Evolutionary conservation across 179 eudicot genomes (phyloP), one percentile per base, ranked within the genome.

Genomic region (Beta corolliflora): DNA sequence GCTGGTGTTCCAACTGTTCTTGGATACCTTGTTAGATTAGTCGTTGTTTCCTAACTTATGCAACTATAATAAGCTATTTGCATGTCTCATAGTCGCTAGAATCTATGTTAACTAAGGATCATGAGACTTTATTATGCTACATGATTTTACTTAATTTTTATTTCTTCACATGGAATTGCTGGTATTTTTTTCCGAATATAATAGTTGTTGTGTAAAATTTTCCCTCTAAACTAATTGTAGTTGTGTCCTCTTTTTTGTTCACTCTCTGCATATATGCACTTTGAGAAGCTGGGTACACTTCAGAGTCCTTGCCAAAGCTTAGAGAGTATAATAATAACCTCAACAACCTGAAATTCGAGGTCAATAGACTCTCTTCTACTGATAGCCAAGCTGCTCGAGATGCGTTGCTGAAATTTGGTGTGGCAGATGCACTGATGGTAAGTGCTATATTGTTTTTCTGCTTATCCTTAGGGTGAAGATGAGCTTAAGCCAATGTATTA

Each of bases 1-100:
- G 99, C 99, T 88, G 97, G 97, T 72, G 99, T 96, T 84, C 99
- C 99, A 72, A 96, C 98, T 85, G 97, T 96, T 72, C 99, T 98
- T 46, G 99, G 99, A 84, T 25, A 53, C 50, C 19, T 48, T 16
- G 18, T 52, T 72, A 31, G 44, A 29, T 9, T 65, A 65, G 45
- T 67, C n/a, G 5, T 9, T 5, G 61, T 56, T 56, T 56, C 16
- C 61, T 25, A 25, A 25, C 25, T 25, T 25, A 25, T 25, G 25
- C 25, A 25, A 25, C 25, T 25, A 25, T 25, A 25, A 25, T 25
- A 25, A 25, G 25, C 25, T 25, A 25, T 25, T 29, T 23, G 69
- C 69, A 13, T 65, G 69, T 65, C 15, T 65, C 1, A 7, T 58
- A 54, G 10, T 59, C 7, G 21, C n/a, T 61, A 61, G 0, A 2